Evolutionary conservation across 331 rosid species (phyloP), one percentile per base, ranked within the genome.

Genomic region (Acacia concinna): DNA sequence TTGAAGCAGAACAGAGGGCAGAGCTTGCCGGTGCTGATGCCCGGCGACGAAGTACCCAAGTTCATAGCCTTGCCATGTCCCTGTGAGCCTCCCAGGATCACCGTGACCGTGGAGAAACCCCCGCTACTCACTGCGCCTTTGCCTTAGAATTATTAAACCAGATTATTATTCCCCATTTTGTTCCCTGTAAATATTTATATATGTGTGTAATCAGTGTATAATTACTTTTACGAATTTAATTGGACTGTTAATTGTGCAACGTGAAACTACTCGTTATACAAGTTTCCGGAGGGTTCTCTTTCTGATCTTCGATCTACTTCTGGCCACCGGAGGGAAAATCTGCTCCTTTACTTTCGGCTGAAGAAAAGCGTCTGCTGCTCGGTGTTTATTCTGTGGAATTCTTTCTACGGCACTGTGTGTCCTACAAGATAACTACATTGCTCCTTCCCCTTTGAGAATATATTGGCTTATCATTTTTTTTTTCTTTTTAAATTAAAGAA

Each of bases 51-150:
- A 32, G 74, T 92, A 8, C 98, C 98, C 0, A 94, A 82, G 78
- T 94, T 94, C 71, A 89, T 94, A 76, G 98, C 98, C 52, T 78
- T 90, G 91, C 97, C 98, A 8, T 94, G 97, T 78, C 98, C 98
- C 0, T 71, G 95, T 30, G 84, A 90, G 76, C 94, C 91, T 10
- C 74, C 77, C 4, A 86, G 90, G 9, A 11, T 86, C 13, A 68
- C 71, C 23, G 86, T 86, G 13, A 85, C 79, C 11, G 88, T 87
- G 34, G 86, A 73, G 76, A 89, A 86, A 70, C 89, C 87, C 13
- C 82, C 37, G 1, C 37, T 13, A 13, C 67, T 13, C 34, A 28
- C 91, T 1, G 85, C 86, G 47, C 97, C 98, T 68, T 30, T 88
- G 64, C 86, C 37, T 62, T 62, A 62, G 40, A 30, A 62, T 46